Evolutionary conservation across 257 asterid genomes (phyloP).

Genomic region (Coffea eugenioides): DNA sequence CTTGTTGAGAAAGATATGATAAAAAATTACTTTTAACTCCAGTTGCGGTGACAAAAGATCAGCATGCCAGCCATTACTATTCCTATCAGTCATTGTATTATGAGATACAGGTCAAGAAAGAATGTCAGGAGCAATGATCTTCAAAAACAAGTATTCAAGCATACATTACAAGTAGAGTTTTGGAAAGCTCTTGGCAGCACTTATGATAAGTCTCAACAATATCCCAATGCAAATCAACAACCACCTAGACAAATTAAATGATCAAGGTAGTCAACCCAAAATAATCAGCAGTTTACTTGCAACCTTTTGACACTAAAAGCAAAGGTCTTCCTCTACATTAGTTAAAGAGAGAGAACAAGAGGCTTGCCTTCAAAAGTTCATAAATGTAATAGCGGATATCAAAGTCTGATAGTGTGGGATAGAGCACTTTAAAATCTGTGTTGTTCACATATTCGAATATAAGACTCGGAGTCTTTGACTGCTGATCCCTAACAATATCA

Average conservation of each 20-base stretch:
- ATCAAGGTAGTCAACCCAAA: background rate
- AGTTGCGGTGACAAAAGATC: background rate
- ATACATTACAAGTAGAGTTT: background rate
- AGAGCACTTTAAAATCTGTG: conserved; percentile 82
- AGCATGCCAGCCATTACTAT: background rate
- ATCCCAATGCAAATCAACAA: background rate
- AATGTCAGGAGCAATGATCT: background rate
- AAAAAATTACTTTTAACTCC: background rate
- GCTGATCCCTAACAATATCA: conserved; percentile 88
- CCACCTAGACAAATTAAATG: background rate
- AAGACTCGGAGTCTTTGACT: conserved; percentile 92
- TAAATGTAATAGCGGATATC: conserved; percentile 81
- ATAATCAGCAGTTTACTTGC: background rate
- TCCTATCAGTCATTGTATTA: background rate
- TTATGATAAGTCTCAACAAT: background rate
- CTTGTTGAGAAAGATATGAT: background rate
- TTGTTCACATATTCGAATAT: conserved; percentile 89
- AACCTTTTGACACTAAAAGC: background rate
- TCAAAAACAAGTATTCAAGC: background rate
- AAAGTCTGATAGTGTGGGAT: conserved; percentile 80
- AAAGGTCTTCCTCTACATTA: background rate
- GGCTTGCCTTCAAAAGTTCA: conserved; percentile 73
- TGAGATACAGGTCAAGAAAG: background rate
- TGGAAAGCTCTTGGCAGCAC: background rate
- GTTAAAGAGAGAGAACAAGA: background rate